These are phyloP conservation scores for Saururus chinensis DNA, from an alignment of 164 flowering plant genomes.

Conservation along the genomic window DNA sequence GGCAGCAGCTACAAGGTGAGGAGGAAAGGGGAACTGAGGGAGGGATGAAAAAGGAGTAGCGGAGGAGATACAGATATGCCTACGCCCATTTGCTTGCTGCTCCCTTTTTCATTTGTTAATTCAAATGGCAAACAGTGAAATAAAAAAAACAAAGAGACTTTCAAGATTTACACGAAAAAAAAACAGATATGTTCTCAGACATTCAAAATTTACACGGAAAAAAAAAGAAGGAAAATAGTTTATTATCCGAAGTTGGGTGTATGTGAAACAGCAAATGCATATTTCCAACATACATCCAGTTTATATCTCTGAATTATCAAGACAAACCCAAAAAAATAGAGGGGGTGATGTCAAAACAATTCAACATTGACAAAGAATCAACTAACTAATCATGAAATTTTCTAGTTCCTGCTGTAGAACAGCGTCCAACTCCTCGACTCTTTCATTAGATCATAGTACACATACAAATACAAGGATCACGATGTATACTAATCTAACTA, in stretches of 20 bases:
- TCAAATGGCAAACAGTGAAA: no score
- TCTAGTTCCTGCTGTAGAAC: constrained; percentile 3
- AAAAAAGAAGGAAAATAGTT: background rate
- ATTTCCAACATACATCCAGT: background rate
- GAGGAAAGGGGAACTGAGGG: no score
- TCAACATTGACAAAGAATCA: background rate
- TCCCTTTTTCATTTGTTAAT: no score
- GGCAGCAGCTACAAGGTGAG: no score
- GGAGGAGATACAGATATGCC: no score
- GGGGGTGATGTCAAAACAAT: background rate
- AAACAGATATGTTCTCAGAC: no score
- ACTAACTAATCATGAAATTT: constrained; percentile 1
- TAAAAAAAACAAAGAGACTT: no score
- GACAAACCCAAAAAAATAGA: background rate
- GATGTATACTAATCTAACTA: no score
- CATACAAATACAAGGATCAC: no score
- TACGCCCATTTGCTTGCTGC: no score
- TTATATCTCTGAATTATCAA: background rate
- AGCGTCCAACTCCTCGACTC: constrained; percentile 13
- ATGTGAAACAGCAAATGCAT: background rate
- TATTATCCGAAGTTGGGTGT: background rate
- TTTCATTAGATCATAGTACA: constrained; percentile 28
- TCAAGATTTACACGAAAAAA: no score
- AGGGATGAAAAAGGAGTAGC: no score
- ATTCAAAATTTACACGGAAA: background rate